Base-by-base conservation (phyloP, 1,139 yeast genomes). In the Yamadazyma jaroonii region DNA sequence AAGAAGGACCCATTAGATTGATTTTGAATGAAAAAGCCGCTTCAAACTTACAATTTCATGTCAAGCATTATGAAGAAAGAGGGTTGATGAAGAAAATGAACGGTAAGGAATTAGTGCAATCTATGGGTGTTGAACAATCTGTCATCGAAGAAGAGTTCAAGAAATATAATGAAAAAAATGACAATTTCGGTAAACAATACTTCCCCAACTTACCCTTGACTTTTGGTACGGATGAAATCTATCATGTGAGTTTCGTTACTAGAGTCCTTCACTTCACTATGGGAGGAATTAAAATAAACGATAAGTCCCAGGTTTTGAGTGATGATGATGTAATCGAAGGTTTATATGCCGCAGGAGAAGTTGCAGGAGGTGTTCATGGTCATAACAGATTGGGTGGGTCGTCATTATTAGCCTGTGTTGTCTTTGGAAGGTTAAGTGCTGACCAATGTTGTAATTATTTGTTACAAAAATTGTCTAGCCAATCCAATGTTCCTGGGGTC, bases 251-350 rank as follows among this genome's bases (percentile, higher is more conserved):
- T 1, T 72, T 64, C 45, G 73, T 84, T 33, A 83, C 92, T 2
- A 79, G 94, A 29, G 94, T 85, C 2, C 76, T 86, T 29, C 95
- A 86, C 56, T 86, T 84, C 62, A 84, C 95, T 7, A 83, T 85
- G 89, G 95, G 95, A 25, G 95, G 95, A 31, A 81, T 84, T 25
- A 77, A 77, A 54, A 81, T 84, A 52, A 77, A 83, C 52, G 74
- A 69, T 32, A 60, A 69, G 34, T 64, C 84, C 0, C 74, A 80
- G 49, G 87, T 84, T 2, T 46, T 82, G 35, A 42, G 42, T 13
- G 52, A 50, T 6, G 50, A 35, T 32, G 50, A 53, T 4, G 69
- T 78, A 2, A 76, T 82, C 46, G 64, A 61, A 26, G 90, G 88
- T 2, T 61, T 83, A 3, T 66, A 53, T 42, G 71, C 72, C 0